Evolutionary conservation across 768 basidiomycete species (phyloP).

Genomic region (Boletus pseudo-olivaceus): DNA sequence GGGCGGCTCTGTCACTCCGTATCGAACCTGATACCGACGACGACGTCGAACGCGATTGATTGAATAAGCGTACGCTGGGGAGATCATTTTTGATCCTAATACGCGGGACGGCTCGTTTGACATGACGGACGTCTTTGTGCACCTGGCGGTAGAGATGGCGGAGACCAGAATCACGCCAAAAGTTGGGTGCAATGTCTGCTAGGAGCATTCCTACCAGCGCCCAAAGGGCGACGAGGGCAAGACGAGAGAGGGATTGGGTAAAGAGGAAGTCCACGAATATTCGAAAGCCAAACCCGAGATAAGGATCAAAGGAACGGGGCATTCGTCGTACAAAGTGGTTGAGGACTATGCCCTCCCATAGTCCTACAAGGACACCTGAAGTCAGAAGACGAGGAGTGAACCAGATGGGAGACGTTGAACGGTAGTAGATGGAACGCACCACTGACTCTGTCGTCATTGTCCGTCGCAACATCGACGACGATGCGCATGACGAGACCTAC

Average conservation of each 20-base stretch:
- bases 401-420: neutral
- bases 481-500: conserved; percentile 64
- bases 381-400: conserved; percentile 16
- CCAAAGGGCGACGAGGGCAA: conserved; percentile 51
- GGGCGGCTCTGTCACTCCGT: conserved; percentile 30
- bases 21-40: conserved; percentile 20
- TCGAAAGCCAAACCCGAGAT: conserved; percentile 63
- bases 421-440: conserved; percentile 19
- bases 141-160: conserved; percentile 36
- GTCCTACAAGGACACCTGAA: conserved; percentile 61
- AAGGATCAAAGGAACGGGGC: conserved; percentile 65
- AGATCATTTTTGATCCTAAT: conserved; percentile 33
- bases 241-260: conserved; percentile 49
- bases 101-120: conserved; percentile 29
- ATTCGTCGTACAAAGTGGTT: conserved; percentile 68
- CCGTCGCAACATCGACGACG: conserved; percentile 49
- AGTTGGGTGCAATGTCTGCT: conserved; percentile 46
- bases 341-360: conserved; percentile 77
- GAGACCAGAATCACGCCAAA: conserved; percentile 44
- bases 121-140: conserved; percentile 32
- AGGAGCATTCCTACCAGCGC: conserved; percentile 50
- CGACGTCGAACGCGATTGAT: conserved; percentile 14
- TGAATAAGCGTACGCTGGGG: conserved; percentile 28
- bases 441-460: conserved; percentile 30
- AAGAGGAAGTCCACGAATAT: conserved; percentile 69